Evolutionary conservation across 805 yeast genomes (phyloP), one percentile per base, ranked within the genome.

Genomic region (Suhomyces sp.): DNA sequence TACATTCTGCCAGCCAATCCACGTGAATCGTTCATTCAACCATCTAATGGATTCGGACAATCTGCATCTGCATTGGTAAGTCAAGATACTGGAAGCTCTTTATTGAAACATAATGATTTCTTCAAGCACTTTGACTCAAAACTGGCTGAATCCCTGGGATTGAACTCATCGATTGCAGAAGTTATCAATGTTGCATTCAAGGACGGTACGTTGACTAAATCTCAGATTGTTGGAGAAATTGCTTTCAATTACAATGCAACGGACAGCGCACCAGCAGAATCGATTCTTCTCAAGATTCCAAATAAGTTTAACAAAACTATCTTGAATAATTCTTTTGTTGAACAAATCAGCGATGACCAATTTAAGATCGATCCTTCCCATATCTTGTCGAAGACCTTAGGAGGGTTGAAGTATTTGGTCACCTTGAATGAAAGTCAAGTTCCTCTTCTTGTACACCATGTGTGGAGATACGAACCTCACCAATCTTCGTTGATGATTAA

Each of bases 111-210:
- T 72, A 81, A 23, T 67, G 74, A 18, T 54, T 70, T 47, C 62
- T 73, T 10, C 54, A 58, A 28, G 73, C 78, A 55, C 35, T 44
- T 42, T 26, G 42, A 36, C 8, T 39, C 42, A 14, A 26, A 42
- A 2, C 41, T 43, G 4, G 44, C 39, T 6, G 46, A 39, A n/a
- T 22, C 39, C 11, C 38, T 42, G n/a, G 95, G 93, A 2, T 66
- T 91, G 46, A 86, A 82, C 49, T 80, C 90, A 3, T 83, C 95
- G 30, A 67, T 88, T 44, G 90, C 93, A n/a, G 98, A 91, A 63
- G 79, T 84, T 9, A 69, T 87, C 43, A 81, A 79, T 53, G 95
- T 88, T 4, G 71, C 74, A 13, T 81, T 81, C 58, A 77, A 75
- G 43, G 86, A 81, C 51, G 95, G 95, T 13, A 60, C 62, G 28